phyloP scores from a whole-genome alignment of 208 protist species.

The Crithidia acanthocephali region DNA sequence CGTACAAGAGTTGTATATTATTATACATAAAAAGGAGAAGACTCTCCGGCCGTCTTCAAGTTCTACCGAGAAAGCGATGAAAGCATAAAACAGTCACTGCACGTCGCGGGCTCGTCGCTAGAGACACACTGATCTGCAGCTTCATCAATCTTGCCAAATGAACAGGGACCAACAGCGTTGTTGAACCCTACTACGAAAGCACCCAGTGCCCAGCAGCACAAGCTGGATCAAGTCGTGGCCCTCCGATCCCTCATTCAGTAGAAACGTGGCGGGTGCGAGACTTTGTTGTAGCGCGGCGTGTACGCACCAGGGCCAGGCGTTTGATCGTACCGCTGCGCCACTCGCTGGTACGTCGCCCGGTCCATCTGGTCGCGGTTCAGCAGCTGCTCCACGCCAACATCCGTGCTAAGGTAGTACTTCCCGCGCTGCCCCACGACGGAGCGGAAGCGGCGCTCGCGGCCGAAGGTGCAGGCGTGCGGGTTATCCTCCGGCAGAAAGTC shows the following conservation, averaged over 20 bases:
- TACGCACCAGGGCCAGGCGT: conserved; percentile 80
- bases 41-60: no score
- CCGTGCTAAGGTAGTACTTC: conserved; percentile 56
- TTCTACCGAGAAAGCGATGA: no score
- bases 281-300: conserved; percentile 74
- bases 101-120: no score
- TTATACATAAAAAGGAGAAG: no score
- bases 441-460: conserved; percentile 68
- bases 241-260: neutral
- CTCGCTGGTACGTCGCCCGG: neutral
- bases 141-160: no score
- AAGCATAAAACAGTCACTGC: no score
- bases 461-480: conserved; percentile 61
- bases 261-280: conserved; percentile 50
- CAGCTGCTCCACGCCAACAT: conserved; percentile 44
- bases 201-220: no score
- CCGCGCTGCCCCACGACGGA: conserved; percentile 51
- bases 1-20: no score
- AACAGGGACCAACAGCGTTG: no score
- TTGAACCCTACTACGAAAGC: no score
- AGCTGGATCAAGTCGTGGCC: no score
- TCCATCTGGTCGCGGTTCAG: conserved; percentile 23
- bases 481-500: conserved; percentile 65
- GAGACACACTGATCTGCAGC: no score
- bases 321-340: conserved; percentile 19